Conservation (phyloP, 352 stramenopile genomes). For the Elongisporangium undulatum region DNA sequence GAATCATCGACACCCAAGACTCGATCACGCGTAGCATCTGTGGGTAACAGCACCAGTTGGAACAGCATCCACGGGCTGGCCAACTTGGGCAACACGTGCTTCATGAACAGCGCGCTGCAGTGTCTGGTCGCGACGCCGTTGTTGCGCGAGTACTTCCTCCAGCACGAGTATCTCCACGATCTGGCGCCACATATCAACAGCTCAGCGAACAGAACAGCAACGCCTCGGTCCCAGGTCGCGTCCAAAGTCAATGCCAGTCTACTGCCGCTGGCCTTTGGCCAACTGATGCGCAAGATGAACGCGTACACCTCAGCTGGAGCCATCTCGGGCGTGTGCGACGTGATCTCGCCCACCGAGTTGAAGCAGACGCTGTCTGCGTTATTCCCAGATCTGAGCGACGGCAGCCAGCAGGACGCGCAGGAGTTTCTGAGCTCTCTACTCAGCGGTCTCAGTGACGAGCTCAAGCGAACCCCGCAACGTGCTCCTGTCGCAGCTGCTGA, state of each 20-base stretch:
- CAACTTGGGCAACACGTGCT: slow-evolving; percentile 80
- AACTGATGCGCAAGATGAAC: slow-evolving; percentile 65
- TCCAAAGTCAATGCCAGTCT: slow-evolving; percentile 19
- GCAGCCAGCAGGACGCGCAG: slow-evolving; percentile 95
- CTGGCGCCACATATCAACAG: slow-evolving; percentile 55
- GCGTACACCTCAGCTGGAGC: slow-evolving; percentile 17
- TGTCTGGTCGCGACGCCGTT: slow-evolving; percentile 91
- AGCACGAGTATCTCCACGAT: slow-evolving; percentile 78
- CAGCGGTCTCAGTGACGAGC: slow-evolving; percentile 90
- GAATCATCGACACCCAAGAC: neutral
- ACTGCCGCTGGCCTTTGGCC: slow-evolving; percentile 61
- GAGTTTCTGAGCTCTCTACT: slow-evolving; percentile 93
- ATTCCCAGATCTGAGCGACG: slow-evolving; percentile 87
- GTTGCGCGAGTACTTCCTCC: slow-evolving; percentile 90
- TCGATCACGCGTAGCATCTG: neutral
- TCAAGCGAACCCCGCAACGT: slow-evolving; percentile 52
- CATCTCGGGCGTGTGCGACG: slow-evolving; percentile 19
- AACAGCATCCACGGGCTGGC: slow-evolving; percentile 19
- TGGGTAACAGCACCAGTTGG: neutral
- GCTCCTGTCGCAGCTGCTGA: neutral
- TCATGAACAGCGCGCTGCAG: slow-evolving; percentile 80
- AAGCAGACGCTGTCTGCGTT: slow-evolving; percentile 71
- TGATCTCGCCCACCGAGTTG: slow-evolving; percentile 66
- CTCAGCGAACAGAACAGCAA: slow-evolving; percentile 15
- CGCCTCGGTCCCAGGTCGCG: neutral